Evolutionary conservation across 2,329 filamentous ascomycete genomes (phyloP), one percentile per base, ranked within the genome.

Genomic region (Penicillium polonicum): DNA sequence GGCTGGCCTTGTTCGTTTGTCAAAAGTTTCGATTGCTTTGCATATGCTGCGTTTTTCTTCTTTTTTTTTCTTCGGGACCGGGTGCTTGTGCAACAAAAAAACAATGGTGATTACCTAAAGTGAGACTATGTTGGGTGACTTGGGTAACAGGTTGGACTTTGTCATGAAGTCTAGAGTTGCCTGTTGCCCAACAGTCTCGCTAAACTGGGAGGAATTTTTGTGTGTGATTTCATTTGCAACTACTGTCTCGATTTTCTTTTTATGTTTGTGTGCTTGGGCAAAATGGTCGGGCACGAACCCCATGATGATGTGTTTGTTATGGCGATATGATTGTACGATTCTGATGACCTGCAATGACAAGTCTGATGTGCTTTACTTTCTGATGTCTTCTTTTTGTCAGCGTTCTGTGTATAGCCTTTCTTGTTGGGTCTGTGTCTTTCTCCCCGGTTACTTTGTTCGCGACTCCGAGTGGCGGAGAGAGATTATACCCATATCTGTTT

Each of bases 271-370:
- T 54, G 57, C 55, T 51, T 56, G 57, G 61, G 58, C 42, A 51
- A 58, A 53, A 42, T 13, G 33, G 41, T 56, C 35, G 57, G 48
- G 33, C 48, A 41, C 38, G 12, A 48, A 41, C 35, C 48, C 31
- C 23, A 25, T 49, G 29, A 33, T 55, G 41, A 52, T 53, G 58
- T 55, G 45, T 52, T 58, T 60, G 59, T 59, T 61, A 69, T 59
- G 68, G 64, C 64, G 66, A 67, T 66, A 71, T 67, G 69, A 70
- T 68, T 71, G 69, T 71, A 71, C 67, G 69, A 71, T 68, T 70
- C 66, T 69, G 68, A 71, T 69, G 69, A 71, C 68, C 67, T 68
- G 61, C 63, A 64, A 70, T 65, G 64, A 69, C 64, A 63, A 66
- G 60, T 61, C 57, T 54, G 58, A 63, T 63, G 59, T 65, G 55